phyloP scores from a whole-genome alignment of 805 yeast species.

The Priceomyces carsonii region DNA sequence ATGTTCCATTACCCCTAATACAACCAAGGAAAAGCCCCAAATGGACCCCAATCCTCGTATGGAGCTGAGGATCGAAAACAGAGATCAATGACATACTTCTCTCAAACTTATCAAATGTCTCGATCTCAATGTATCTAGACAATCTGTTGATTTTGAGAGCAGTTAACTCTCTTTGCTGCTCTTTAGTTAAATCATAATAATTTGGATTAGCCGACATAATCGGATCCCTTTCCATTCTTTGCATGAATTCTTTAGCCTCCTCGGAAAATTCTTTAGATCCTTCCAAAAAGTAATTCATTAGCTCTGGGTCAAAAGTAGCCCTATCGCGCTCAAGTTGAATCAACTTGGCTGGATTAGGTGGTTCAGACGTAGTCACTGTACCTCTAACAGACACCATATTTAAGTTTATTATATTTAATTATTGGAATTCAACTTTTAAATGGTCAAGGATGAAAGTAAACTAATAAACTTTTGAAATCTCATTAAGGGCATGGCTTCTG shows the following conservation, averaged over 20 bases:
- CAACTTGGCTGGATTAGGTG: conserved; percentile 22
- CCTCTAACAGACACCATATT: conserved; percentile 10
- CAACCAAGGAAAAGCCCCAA: conserved; percentile 35
- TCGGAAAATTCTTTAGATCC: conserved; percentile 22
- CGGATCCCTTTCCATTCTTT: conserved; percentile 36
- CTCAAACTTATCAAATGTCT: conserved; percentile 25
- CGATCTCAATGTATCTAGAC: conserved; percentile 33
- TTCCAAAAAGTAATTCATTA: conserved; percentile 28
- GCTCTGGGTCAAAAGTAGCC: conserved; percentile 18
- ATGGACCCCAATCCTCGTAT: conserved; percentile 33
- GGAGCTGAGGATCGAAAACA: conserved; percentile 31
- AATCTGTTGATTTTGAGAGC: conserved; percentile 31
- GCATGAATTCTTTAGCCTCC: conserved; percentile 25
- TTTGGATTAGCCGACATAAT: conserved; percentile 24
- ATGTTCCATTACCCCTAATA: conserved; percentile 36
- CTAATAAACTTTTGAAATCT: too few relatives aligned
- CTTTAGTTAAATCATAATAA: conserved; percentile 30
- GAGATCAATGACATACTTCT: conserved; percentile 31
- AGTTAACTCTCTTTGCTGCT: conserved; percentile 28
- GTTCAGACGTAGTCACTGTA: conserved; percentile 17
- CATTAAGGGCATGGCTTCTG: too few relatives aligned
- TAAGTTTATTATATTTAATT: not conserved
- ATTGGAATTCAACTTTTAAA: too few relatives aligned
- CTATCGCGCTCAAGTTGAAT: conserved; percentile 20
- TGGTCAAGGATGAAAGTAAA: too few relatives aligned